Base-by-base conservation (phyloP, 805 yeast species). In the Ascoidea asiatica region DNA sequence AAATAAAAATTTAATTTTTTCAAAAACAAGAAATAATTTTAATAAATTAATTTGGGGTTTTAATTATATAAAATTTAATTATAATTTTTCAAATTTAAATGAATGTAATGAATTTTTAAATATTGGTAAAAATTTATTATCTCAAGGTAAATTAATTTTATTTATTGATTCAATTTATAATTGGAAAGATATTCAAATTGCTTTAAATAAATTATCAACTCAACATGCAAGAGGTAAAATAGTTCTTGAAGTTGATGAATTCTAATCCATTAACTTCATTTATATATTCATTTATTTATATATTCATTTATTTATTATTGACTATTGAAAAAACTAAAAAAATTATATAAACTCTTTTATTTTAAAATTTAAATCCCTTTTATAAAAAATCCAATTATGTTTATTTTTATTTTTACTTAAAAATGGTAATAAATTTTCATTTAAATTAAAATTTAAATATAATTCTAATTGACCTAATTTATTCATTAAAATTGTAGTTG, bases 151-250 rank as follows among this genome's bases (percentile, higher is more conserved):
- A 15, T 55, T 79, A 39, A 61, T 61, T 47, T 62, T 74, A 18
- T 59, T 67, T 23, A 63, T 85, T 37, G 92, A 83, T 54, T 64
- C 74, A 8, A 70, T 69, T 33, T 73, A 65, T 49, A 64, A 72
- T 19, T 75, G 84, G 69, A 70, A 67, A n/a, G 68, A 80, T 4
- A 70, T 63, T 46, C 52, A 65, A 38, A 62, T 67, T 15, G 95
- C 92, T 1, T 61, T 73, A 43, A 71, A 71, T 3, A 67, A 66
- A 52, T 61, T 83, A 46, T 61, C 60, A 17, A 56, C 66, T 6
- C 75, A 77, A 43, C 69, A 66, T 46, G 76, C 79, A 5, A 73
- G 69, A 45, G 95, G 95, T 36, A 86, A 85, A 58, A 64, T 86
- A 42, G 72, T 86, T n/a, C 46, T 69, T 40, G 55, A 67, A 38